Evolutionary conservation across 2,329 filamentous ascomycete species (phyloP), one percentile per base, ranked within the genome.

Genomic region (Phyllosticta paracitricarpa): DNA sequence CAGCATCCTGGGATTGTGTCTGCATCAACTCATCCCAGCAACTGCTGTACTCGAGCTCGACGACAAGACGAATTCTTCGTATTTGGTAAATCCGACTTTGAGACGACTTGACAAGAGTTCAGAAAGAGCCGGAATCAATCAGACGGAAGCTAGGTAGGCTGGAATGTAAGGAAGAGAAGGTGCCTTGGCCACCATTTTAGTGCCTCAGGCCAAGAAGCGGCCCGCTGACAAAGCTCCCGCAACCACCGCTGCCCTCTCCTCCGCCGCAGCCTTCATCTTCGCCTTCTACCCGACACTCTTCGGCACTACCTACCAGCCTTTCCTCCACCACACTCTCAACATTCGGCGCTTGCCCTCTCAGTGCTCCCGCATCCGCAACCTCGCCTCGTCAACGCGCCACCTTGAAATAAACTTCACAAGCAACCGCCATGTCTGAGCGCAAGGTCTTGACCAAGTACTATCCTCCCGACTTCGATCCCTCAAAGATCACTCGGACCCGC

Each of bases 401-500:
- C 14, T 24, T 28, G 59, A 8, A 61, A 54, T 33, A 8, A 33
- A 28, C 51, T 12, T 33, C 26, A 64, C 52, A 62, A 64, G 64
- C 70, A 9, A 22, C 48, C 48, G 48, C 33, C 58, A 61, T 61
- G 58, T 61, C 58, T 51, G 58, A 61, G 53, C 25, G 58, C 26
- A 61, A 61, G 48, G 58, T 61, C 40, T 28, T 61, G n/a, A 61
- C 48, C 64, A 84, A 84, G 71, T 83, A 83, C 76, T 86, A 85
- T 67, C 76, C 89, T 75, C 79, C 87, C 3, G 91, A 97, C 73
- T 99, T 97, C 75, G 94, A 99, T 75, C 93, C 93, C 12, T 85
- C 85, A 26, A 86, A 89, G 69, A 70, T 97, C 75, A 81, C 82
- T 26, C 85, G 89, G 19, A 82, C 82, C 54, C 86, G 84, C 64